Evolutionary conservation across 257 asterid genomes (phyloP), one percentile per base, ranked within the genome.

Genomic region (Jaltomata sinuosa): DNA sequence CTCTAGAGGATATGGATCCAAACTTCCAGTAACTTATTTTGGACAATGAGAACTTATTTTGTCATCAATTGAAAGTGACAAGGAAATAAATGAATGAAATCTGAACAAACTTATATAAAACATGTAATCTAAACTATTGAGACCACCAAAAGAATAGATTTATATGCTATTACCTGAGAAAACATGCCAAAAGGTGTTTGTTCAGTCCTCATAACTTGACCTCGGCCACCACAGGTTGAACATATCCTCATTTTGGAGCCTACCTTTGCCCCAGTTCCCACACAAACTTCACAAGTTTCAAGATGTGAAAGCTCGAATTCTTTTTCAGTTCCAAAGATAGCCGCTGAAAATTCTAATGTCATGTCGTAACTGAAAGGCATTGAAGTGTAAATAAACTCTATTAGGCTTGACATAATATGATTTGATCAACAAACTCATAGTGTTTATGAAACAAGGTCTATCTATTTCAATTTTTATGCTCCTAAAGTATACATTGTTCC

Each of bases 181-280:
- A 94, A 97, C 97, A 95, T 93, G 92, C 99, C 99, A 89, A 97
- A 97, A 83, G 98, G 98, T 47, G 99, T 95, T 92, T 95, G 99
- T 88, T 97, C 98, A 52, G 99, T 97, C 89, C 97, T 92, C 99
- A 95, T 94, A 84, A 97, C 99, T 88, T 97, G 99, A 83, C 99
- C 99, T 89, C 97, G 91, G 88, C 99, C 99, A 38, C 99, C 99
- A 87, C 99, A 97, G 54, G 99, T 94, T 55, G 99, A 93, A 88
- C 98, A 97, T 84, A 97, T 93, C 85, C 98, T 93, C 99, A 90
- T 94, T 91, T 92, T 97, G 82, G 99, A 88, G 87, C 99, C 99
- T 80, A 85, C 89, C 88, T 95, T 95, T 87, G 99, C 97, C 88
- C 99, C 99, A 87, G 96, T 91, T 81, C 99, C 99, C 85, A 88